Evolutionary conservation across 2,329 filamentous ascomycete genomes (phyloP), one percentile per base, ranked within the genome.

Genomic region (Fusarium sp.): DNA sequence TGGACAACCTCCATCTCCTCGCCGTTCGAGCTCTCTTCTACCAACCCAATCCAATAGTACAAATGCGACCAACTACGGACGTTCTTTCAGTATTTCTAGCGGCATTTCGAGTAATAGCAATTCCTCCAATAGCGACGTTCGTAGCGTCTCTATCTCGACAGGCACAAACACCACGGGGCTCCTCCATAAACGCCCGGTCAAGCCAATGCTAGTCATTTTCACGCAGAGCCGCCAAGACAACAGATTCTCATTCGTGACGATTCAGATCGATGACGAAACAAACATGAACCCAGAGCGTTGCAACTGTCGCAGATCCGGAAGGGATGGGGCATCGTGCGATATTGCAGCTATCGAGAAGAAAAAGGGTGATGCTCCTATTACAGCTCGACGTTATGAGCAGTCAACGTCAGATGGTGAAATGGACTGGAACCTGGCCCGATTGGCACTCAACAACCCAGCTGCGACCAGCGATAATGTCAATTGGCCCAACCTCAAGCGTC

Each of bases 121-220:
- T 30, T 75, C 74, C 1, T 75, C 72, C 7, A 64, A 64, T 11
- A 74, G 70, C 19, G 70, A 73, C 39, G 62, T 57, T 19, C 65
- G 60, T 9, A 77, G 72, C 14, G 70, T 69, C 4, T 68, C 67
- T 23, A 66, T 75, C 35, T 71, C 73, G 17, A 75, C 67, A 2
- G 73, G 73, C 4, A 67, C 71, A 11, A 68, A 72, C 14, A 70
- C 71, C 6, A 76, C 75, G 2, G 78, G 75, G 4, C 67, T 72
- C 9, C 58, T 79, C 6, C 76, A 78, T 37, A 70, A 66, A 22
- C 68, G 70, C 10, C 78, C 78, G 2, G 56, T 71, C 15, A 77
- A 77, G 37, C 78, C 78, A 3, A 73, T 78, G 73, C 71, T 79
- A 7, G 77, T 79, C 2, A 54, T 79, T 8, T 79, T 78, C 47